A percentile compares a stretch with the other conserved stretches of the same genome.
Evolutionary conservation across 441 rosid species (phyloP).

Genomic region (Brassica hybrid): DNA sequence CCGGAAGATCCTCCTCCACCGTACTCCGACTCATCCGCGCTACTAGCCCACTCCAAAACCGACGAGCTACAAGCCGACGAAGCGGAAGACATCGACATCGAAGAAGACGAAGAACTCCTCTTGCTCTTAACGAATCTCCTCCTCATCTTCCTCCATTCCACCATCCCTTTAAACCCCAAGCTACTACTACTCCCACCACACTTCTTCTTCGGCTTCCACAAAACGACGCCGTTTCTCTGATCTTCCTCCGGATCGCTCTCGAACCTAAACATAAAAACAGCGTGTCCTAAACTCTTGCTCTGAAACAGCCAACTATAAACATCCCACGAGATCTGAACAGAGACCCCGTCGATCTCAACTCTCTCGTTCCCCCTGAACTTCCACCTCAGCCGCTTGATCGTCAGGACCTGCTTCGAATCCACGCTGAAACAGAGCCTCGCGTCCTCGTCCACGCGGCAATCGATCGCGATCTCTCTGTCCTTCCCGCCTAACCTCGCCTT

Average conservation of each 20-base stretch:
- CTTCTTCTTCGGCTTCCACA: conserved; percentile 48
- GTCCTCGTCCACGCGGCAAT: conserved; percentile 64
- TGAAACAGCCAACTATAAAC: conserved; percentile 85
- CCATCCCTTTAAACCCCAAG: conserved; percentile 48
- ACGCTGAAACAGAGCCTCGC: conserved; percentile 66
- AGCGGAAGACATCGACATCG: conserved; percentile 79
- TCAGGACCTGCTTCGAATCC: conserved; percentile 61
- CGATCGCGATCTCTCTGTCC: conserved; percentile 66
- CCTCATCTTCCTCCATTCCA: conserved; percentile 81
- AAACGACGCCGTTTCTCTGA: conserved; percentile 34
- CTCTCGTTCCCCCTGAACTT: conserved; percentile 89
- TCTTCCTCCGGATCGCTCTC: conserved; percentile 49
- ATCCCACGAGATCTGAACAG: conserved; percentile 87
- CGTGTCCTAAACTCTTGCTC: conserved; percentile 51
- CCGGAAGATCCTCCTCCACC: conserved; percentile 53
- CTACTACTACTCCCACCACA: conserved; percentile 13
- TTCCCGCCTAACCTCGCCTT: conserved; percentile 76
- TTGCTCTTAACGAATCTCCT: conserved; percentile 61
- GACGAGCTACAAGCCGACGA: conserved; percentile 80
- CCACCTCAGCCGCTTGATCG: conserved; percentile 79
- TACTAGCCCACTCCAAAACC: conserved; percentile 89
- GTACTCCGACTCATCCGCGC: conserved; percentile 60
- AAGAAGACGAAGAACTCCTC: conserved; percentile 74
- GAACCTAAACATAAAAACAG: conserved; percentile 82
- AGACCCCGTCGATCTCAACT: conserved; percentile 70